Percentiles rank a stretch among this genome's conserved stretches.
These are phyloP conservation scores for Neofusicoccum ribis DNA, from an alignment of 2,329 filamentous ascomycete genomes.

Conservation along the genomic window DNA sequence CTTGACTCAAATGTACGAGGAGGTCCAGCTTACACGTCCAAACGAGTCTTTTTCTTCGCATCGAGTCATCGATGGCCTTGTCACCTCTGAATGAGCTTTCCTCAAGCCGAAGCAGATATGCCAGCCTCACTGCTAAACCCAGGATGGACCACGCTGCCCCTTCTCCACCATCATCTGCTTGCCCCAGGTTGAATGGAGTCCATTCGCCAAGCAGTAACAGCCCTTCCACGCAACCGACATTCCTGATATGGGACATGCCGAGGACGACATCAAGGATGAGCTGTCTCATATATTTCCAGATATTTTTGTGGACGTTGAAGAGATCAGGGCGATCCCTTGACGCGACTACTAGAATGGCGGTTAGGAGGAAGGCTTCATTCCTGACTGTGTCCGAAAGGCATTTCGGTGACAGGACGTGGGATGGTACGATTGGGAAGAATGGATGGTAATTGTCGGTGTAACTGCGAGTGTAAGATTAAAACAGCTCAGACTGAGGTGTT, in stretches of 20 bases:
- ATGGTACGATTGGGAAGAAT: constrained; percentile 18
- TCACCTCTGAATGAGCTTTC: constrained; percentile 19
- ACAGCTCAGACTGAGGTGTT: background rate
- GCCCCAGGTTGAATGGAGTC: constrained; percentile 11
- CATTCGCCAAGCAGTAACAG: constrained; percentile 20
- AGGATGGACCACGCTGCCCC: constrained; percentile 20
- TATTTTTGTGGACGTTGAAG: background rate
- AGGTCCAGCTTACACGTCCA: constrained; percentile 17
- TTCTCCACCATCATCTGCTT: constrained; percentile 19
- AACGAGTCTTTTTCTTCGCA: constrained; percentile 19
- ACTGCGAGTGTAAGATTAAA: background rate
- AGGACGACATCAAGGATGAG: constrained; percentile 19
- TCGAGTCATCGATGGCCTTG: constrained; percentile 4
- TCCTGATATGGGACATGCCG: constrained; percentile 12
- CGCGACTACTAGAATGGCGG: constrained; percentile 19
- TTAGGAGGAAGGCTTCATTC: constrained; percentile 19
- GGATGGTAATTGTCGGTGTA: constrained; percentile 20
- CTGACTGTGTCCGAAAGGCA: background rate
- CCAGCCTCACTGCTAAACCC: constrained; percentile 20
- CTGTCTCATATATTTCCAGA: constrained; percentile 18
- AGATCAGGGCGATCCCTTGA: constrained; percentile 19
- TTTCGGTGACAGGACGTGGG: background rate
- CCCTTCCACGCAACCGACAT: constrained; percentile 21
- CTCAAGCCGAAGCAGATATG: constrained; percentile 21
- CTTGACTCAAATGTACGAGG: too few species aligned